Conservation (phyloP, 192 early-diverging fungal genomes). For the Coemansia aciculifera region DNA sequence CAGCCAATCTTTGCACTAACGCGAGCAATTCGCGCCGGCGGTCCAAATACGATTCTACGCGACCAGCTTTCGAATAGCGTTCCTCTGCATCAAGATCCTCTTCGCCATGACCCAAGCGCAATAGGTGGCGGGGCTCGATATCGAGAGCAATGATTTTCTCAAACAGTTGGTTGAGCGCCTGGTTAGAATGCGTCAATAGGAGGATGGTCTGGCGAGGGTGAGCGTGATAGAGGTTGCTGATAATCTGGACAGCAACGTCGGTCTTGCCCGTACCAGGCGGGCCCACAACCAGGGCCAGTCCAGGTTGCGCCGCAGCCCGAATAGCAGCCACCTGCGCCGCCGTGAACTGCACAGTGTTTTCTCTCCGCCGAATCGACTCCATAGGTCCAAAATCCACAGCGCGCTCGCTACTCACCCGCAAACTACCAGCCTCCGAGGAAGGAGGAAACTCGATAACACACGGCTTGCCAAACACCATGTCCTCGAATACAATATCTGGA, state of each 20-base stretch:
- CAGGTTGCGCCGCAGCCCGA: constrained; percentile 77
- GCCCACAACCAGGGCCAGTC: constrained; percentile 92
- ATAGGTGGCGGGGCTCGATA: constrained; percentile 90
- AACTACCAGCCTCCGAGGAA: constrained; percentile 53
- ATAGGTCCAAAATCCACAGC: constrained; percentile 73
- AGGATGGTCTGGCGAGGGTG: constrained; percentile 86
- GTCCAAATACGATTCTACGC: constrained; percentile 90
- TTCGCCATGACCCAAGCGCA: constrained; percentile 93
- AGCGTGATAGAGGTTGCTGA: constrained; percentile 93
- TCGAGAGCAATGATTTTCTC: constrained; percentile 91
- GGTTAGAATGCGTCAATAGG: constrained; percentile 94
- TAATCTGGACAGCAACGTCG: constrained; percentile 95
- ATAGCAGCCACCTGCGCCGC: constrained; percentile 84
- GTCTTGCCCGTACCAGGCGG: constrained; percentile 99
- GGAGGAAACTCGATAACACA: constrained; percentile 76
- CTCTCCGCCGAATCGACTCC: constrained; percentile 65
- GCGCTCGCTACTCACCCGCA: constrained; percentile 31
- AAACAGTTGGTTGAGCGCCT: constrained; percentile 98
- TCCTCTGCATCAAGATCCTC: constrained; percentile 81
- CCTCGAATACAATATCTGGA: neutral
- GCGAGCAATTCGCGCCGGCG: constrained; percentile 70
- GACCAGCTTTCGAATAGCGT: constrained; percentile 89
- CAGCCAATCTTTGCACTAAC: constrained; percentile 76
- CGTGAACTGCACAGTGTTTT: constrained; percentile 83
- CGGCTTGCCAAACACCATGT: constrained; percentile 44